Percentiles rank a stretch among this genome's conserved stretches.
These are phyloP conservation scores for Podaxis carcinomalis DNA, from an alignment of 768 basidiomycete genomes.

Conservation along the genomic window DNA sequence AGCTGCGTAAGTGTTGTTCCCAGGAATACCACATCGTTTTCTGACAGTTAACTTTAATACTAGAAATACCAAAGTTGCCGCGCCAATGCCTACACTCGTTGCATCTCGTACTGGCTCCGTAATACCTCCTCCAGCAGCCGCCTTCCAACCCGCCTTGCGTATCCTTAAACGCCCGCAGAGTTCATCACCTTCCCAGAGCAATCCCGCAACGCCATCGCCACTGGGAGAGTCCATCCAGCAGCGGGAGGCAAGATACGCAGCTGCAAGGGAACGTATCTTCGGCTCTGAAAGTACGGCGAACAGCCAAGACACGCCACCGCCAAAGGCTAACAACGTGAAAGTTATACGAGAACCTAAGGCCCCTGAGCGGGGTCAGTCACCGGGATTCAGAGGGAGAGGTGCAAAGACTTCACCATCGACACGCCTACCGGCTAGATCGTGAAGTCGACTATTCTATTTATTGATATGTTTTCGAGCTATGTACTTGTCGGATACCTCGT, in stretches of 20 bases:
- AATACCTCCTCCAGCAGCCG: slow-evolving; percentile 44
- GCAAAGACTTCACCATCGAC: neutral
- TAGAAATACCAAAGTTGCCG: slow-evolving; percentile 54
- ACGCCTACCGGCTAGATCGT: neutral
- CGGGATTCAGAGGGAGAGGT: slow-evolving; percentile 5
- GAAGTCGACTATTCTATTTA: neutral
- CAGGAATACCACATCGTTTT: neutral
- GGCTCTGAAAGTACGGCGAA: slow-evolving; percentile 23
- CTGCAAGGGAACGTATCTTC: slow-evolving; percentile 72
- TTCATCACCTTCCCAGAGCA: slow-evolving; percentile 22
- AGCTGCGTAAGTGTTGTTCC: slow-evolving; percentile 51
- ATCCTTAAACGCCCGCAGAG: slow-evolving; percentile 68
- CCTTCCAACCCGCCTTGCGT: slow-evolving; percentile 53
- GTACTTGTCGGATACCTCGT: neutral
- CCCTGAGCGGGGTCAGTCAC: slow-evolving; percentile 1
- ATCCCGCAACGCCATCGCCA: slow-evolving; percentile 21
- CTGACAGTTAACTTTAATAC: slow-evolving; percentile 6
- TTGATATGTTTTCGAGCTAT: neutral
- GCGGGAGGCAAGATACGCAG: slow-evolving; percentile 70
- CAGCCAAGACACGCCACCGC: neutral
- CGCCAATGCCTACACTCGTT: slow-evolving; percentile 62
- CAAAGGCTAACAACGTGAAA: neutral
- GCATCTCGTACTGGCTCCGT: slow-evolving; percentile 29
- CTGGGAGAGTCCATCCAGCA: slow-evolving; percentile 46
- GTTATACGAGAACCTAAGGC: slow-evolving; percentile 5